Percentiles rank a stretch among this genome's conserved stretches.
Conservation (phyloP, 2,329 filamentous ascomycete species). For the Colletotrichum limetticola region DNA sequence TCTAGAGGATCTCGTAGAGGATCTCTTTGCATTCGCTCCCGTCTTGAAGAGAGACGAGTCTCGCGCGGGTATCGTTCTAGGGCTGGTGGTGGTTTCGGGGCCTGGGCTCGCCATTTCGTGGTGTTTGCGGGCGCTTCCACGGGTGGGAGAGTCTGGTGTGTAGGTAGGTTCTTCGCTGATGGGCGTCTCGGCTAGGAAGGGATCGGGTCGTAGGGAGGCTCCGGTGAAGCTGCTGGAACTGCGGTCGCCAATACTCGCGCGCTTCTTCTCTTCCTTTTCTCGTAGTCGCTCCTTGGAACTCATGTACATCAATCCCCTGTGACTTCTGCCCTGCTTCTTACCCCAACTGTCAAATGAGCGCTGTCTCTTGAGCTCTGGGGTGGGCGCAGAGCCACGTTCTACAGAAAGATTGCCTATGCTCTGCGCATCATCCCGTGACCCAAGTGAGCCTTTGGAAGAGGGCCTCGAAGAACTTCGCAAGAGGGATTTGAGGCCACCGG, state of each 20-base stretch:
- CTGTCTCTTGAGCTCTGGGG: conserved; percentile 56
- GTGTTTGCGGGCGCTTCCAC: conserved; percentile 35
- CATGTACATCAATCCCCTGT: conserved; percentile 77
- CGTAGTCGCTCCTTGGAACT: conserved; percentile 75
- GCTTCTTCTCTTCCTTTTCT: conserved; percentile 72
- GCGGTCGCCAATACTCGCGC: conserved; percentile 55
- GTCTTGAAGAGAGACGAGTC: conserved; percentile 76
- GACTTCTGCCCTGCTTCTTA: conserved; percentile 62
- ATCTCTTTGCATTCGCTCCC: conserved; percentile 62
- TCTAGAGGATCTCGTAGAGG: conserved; percentile 59
- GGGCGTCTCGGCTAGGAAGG: conserved; percentile 62
- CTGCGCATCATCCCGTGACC: conserved; percentile 66
- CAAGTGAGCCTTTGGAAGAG: conserved; percentile 67
- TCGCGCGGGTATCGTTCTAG: conserved; percentile 70
- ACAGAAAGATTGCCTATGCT: conserved; percentile 74
- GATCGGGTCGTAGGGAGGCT: conserved; percentile 53
- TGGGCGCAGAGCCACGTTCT: conserved; percentile 63
- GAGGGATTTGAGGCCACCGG: conserved; percentile 67
- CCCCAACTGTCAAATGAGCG: conserved; percentile 72
- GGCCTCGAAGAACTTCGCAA: conserved; percentile 68
- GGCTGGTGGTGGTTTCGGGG: conserved; percentile 51
- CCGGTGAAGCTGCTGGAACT: conserved; percentile 53
- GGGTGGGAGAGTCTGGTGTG: conserved; percentile 41
- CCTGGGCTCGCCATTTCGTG: conserved; percentile 40
- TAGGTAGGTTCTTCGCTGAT: conserved; percentile 65